Base-by-base conservation (phyloP, 306 rosid genomes). In the Bauhinia variegata region DNA sequence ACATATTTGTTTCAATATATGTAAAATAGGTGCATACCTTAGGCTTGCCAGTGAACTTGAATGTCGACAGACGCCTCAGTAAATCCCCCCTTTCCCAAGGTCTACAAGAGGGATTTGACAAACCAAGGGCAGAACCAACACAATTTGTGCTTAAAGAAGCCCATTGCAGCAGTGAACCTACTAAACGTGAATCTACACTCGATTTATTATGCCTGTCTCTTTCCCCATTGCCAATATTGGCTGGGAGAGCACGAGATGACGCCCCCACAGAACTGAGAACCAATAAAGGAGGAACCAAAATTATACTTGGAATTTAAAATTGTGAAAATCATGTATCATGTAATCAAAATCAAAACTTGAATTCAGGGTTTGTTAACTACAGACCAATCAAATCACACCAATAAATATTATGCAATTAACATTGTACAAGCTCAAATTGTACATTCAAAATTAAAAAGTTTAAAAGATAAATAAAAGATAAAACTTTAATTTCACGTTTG, bases 1-100 rank as follows among this genome's bases (percentile, higher is more conserved):
- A 52, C 5, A 43, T 3, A 41, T 42, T 32, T 11, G 15, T 63
- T 44, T 3, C 2, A 9, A 41, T 11, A 41, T 41, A 9, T 4
- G 8, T 8, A 71, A 36, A 16, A 23, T 50, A 30, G 37, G 5
- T 10, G 19, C 75, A 49, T 79, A 95, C 99, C 99, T 95, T 88
- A n/a, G 96, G 89, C 69, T 86, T 95, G 28, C 89, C 96, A 58
- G 84, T 68, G 42, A 86, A 90, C 82, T 85, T 88, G 68, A 93
- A 95, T 3, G 97, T 90, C 16, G 96, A 92, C 77, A 95, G 91
- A 36, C 99, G 96, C 68, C 96, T 88, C 33, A 88, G 84, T 71
- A 95, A 84, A 86, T 95, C 99, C 49, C 96, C 88, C 43, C 95
- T 85, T 63, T 95, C 99, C 99, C 99, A 95, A 4, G 99, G 99